Base-by-base conservation (phyloP, 352 stramenopile species). In the Thalassiosira mediterranea region DNA sequence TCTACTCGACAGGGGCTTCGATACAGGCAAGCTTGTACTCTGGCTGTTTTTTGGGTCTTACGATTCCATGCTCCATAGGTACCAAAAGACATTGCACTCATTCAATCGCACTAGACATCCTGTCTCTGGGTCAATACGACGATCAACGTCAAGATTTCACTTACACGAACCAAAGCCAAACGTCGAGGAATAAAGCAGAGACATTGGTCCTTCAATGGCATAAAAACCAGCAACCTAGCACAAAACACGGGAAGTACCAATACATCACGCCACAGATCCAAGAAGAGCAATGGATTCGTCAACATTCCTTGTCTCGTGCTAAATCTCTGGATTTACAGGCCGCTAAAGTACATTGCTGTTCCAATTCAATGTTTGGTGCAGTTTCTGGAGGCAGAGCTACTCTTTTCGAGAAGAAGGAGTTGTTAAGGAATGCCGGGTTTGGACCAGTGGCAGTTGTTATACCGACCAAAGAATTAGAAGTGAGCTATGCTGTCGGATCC, bases 401-500 rank as follows among this genome's bases (percentile, higher is more conserved):
- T n/a, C n/a, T n/a, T n/a, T n/a, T n/a, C 44, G 40, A 63, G 25
- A 13, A n/a, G 32, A 38, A 51, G 28, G 44, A 68, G 46, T 65
- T 8, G n/a, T 57, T n/a, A 42, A 10, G 47, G 3, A 72, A 66
- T 37, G 10, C 28, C 47, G 51, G 58, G 11, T 37, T 58, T 63
- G 58, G 31, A 32, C 17, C 29, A 34, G n/a, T 78, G 3, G 40
- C 51, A 26, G 29, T 53, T 31, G 5, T 62, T 37, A 19, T 25
- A 31, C 57, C 48, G 11, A 46, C 53, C 5, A 42, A 58, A 51
- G 46, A 69, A 13, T 54, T 21, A 17, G 32, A 57, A 3, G 19
- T 72, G 28, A 59, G 37, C 15, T 71, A 66, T 72, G 68, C 68
- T 26, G 8, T 78, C 25, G 68, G 59, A 60, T 78, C 68, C 17